A percentile compares a stretch with the other conserved stretches of the same genome.
Evolutionary conservation across 352 stramenopile species (phyloP).

Genomic region (Globisporangium acanthophoron): DNA sequence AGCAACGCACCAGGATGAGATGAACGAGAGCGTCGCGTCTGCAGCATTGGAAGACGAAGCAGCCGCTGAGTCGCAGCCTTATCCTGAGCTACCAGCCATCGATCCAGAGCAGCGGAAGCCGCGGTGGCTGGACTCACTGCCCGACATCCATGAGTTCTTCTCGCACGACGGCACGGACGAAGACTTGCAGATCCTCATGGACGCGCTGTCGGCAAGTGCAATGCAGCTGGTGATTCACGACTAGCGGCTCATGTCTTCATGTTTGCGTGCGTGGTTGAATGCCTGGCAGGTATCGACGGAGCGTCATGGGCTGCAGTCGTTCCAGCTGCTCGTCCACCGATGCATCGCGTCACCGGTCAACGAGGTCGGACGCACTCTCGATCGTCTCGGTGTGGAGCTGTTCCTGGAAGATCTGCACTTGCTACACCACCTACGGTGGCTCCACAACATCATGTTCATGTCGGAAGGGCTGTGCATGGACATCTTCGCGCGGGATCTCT

Average conservation of each 20-base stretch:
- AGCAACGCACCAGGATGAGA: neutral
- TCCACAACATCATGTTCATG: conserved; percentile 68
- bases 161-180: conserved; percentile 1
- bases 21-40: neutral
- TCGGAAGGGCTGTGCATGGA: conserved; percentile 66
- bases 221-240: neutral
- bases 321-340: conserved; percentile 33
- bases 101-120: neutral
- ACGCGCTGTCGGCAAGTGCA: conserved; percentile 1
- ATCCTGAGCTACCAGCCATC: neutral
- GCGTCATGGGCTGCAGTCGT: conserved; percentile 16
- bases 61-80: neutral
- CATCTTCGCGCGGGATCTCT: conserved; percentile 61
- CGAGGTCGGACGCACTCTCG: conserved; percentile 31
- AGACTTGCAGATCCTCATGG: conserved; percentile 7
- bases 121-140: conserved; percentile 4
- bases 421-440: conserved; percentile 45
- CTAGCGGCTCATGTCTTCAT: neutral
- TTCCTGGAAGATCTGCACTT: conserved; percentile 38
- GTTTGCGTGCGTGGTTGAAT: neutral
- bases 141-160: conserved; percentile 13
- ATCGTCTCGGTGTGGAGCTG: conserved; percentile 36
- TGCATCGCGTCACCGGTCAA: conserved; percentile 36
- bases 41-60: neutral
- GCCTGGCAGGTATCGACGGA: neutral